Conservation (phyloP, 1,284 basidiomycete species). For the Trametes polyzona region DNA sequence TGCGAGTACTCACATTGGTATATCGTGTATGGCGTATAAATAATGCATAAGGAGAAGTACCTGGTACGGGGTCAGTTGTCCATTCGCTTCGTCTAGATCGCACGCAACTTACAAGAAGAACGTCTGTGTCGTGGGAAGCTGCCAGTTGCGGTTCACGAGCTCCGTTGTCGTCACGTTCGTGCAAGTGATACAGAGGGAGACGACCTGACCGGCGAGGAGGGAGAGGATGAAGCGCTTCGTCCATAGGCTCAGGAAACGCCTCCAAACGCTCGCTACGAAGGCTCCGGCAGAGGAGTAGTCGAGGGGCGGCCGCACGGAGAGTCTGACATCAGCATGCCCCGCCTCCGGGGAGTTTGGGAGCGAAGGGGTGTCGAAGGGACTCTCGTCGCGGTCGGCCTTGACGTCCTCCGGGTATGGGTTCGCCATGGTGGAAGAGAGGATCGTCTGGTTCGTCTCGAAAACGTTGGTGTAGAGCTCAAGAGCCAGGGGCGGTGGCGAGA, state of each 20-base stretch:
- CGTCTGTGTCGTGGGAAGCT: constrained; percentile 78
- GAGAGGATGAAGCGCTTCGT: constrained; percentile 71
- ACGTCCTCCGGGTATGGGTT: constrained; percentile 7
- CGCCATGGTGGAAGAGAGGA: constrained; percentile 10
- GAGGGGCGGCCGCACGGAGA: constrained; percentile 50
- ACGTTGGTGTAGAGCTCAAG: not conserved
- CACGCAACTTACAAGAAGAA: constrained; percentile 71
- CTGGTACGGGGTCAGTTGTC: constrained; percentile 40
- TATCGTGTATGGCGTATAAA: constrained; percentile 87
- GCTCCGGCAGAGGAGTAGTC: constrained; percentile 59
- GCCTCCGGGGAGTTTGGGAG: not conserved
- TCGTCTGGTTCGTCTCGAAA: not conserved
- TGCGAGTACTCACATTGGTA: constrained; percentile 61
- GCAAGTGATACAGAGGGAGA: constrained; percentile 84
- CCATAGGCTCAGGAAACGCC: constrained; percentile 73
- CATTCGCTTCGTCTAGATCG: not conserved
- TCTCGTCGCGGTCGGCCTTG: constrained; percentile 5
- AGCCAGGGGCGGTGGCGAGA: not conserved
- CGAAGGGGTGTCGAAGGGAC: not conserved
- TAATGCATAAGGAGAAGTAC: constrained; percentile 74
- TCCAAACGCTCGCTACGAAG: constrained; percentile 54
- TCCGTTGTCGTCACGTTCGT: constrained; percentile 85
- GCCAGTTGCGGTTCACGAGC: constrained; percentile 69
- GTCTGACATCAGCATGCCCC: not conserved
- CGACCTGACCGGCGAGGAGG: constrained; percentile 76